These are phyloP conservation scores for Rhizopus sp. DNA, from an alignment of 371 early-diverging fungal species.

Conservation along the genomic window DNA sequence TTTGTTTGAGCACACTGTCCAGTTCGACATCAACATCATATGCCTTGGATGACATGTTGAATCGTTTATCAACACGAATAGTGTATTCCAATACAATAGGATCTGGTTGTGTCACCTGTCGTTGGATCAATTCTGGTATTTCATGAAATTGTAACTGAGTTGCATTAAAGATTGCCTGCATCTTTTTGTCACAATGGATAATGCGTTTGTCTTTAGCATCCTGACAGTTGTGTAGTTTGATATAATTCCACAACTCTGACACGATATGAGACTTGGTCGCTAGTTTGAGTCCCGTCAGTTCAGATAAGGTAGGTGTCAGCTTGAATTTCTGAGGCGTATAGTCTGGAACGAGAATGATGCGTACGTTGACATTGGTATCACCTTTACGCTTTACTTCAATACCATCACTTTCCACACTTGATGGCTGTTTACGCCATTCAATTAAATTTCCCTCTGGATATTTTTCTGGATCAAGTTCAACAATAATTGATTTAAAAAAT, in stretches of 20 bases:
- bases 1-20: constrained; percentile 71
- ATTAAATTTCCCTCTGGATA: constrained; percentile 72
- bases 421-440: constrained; percentile 73
- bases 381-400: constrained; percentile 93
- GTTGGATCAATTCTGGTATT: constrained; percentile 77
- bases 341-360: constrained; percentile 81
- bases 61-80: constrained; percentile 69
- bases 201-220: constrained; percentile 76
- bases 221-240: constrained; percentile 84
- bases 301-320: constrained; percentile 65
- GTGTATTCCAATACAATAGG: constrained; percentile 91
- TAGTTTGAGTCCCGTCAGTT: constrained; percentile 69
- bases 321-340: constrained; percentile 79
- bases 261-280: constrained; percentile 78
- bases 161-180: constrained; percentile 35
- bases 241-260: constrained; percentile 91
- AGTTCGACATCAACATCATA: constrained; percentile 92
- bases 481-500: constrained; percentile 78
- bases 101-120: constrained; percentile 78
- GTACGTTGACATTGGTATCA: constrained; percentile 75
- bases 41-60: constrained; percentile 63
- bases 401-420: constrained; percentile 76
- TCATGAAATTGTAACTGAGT: constrained; percentile 73
- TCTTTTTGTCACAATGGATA: constrained; percentile 63
- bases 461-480: constrained; percentile 77